Evolutionary conservation across 2,329 filamentous ascomycete species (phyloP).

Genomic region (Colletotrichum gigasporum): DNA sequence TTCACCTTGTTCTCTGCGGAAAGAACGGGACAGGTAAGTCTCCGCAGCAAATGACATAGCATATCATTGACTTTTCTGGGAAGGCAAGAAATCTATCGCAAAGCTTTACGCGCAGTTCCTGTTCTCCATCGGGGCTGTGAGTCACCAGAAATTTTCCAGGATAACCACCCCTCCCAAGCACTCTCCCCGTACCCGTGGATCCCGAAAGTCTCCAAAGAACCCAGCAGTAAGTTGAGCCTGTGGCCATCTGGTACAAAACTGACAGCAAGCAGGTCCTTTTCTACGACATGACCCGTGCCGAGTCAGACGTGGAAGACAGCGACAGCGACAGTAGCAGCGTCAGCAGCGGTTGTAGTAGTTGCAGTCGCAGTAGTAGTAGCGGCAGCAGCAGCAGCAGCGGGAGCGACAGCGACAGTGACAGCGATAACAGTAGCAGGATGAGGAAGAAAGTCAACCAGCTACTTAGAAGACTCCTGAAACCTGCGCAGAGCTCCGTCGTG

Average conservation of each 20-base stretch:
- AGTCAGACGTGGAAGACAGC: too few relatives aligned
- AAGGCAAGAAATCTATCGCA: constrained; percentile 69
- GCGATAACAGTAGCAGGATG: too few relatives aligned
- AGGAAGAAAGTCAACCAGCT: too few relatives aligned
- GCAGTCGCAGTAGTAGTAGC: too few relatives aligned
- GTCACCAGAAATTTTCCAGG: constrained; percentile 32
- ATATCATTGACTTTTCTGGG: neutral
- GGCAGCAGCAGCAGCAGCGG: too few relatives aligned
- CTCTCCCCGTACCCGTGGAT: too few relatives aligned
- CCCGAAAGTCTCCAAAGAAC: constrained; percentile 38
- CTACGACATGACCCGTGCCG: neutral
- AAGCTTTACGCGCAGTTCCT: constrained; percentile 66
- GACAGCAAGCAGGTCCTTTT: constrained; percentile 25
- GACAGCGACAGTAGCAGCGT: neutral
- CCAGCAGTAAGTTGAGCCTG: constrained; percentile 40
- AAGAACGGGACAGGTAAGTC: neutral
- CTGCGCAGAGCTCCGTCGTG: neutral
- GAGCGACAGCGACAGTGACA: too few relatives aligned
- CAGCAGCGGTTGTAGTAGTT: too few relatives aligned
- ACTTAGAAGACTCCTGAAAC: neutral
- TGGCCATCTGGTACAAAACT: constrained; percentile 38
- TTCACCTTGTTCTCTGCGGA: neutral
- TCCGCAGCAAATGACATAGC: neutral
- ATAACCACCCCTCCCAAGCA: constrained; percentile 38
- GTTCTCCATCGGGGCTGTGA: constrained; percentile 17